Base-by-base conservation (phyloP, 805 yeast genomes). In the Teunomyces panamensis region DNA sequence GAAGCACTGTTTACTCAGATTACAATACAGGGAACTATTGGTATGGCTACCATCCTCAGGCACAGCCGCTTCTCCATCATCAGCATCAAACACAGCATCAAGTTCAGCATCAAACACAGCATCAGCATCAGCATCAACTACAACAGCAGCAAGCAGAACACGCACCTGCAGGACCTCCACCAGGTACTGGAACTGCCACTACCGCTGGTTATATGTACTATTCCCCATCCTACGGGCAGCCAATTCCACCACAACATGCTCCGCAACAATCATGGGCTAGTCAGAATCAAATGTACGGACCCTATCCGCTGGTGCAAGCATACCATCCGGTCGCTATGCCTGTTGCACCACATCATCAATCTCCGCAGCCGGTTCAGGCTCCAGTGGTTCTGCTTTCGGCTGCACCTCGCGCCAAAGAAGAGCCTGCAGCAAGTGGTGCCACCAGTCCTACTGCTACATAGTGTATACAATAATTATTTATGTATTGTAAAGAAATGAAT, bases 11-110 rank as follows among this genome's bases (percentile, higher is more conserved):
- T 3, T 44, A 34, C 28, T 33, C 48, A 8, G 56, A 53, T 7
- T 51, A 53, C 35, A 29, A 51, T 9, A 37, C 41, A 34, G 51
- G 53, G 2, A 53, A 50, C 43, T 53, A 53, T 46, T 53, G 56
- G 56, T 53, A 53, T 36, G 54, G 54, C 27, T 50, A 53, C 48
- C 49, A 49, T 24, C 50, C 50, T 0, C 50, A 43, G 30, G 24
- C 41, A 3, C 26, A 20, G 14, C 10, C 44, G 27, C 16, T n/a
- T 5, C 33, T 29, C 20, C 44, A 42, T 36, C 44, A 42, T 9
- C 30, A 28, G 33, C 33, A 39, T 9, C 43, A 39, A 14, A 27
- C 16, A 5, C 43, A 39, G 43, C 43, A 39, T 9, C 43, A 39
- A 32, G 13, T 10, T 9, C 26, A 20, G 27, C 28, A 33, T 36